A percentile compares a stretch with the other conserved stretches of the same genome.
Evolutionary conservation across 306 rosid genomes (phyloP).

Genomic region (Abrus precatorius): DNA sequence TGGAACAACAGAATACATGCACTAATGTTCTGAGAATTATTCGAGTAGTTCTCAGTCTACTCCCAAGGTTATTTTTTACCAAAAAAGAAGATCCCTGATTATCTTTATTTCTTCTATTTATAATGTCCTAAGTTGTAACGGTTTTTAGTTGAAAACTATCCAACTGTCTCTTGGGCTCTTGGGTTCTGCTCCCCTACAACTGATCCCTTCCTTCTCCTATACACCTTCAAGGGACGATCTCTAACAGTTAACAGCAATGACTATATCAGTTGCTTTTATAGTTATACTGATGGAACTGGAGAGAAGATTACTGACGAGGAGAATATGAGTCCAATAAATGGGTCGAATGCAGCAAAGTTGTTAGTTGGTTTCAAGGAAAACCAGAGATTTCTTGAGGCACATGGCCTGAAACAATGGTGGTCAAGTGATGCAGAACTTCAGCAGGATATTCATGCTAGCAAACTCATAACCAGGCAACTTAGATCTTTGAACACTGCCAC

Average conservation of each 20-base stretch:
- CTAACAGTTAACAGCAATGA: conserved; percentile 49
- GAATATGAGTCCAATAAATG: conserved; percentile 25
- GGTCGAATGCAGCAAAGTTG: conserved; percentile 33
- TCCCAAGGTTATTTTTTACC: no score
- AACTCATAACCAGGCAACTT: conserved; percentile 52
- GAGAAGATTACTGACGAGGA: conserved; percentile 18
- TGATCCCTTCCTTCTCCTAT: no score
- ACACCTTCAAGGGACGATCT: no score
- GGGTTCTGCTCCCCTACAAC: no score
- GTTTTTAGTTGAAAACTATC: no score
- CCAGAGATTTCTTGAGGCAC: conserved; percentile 50
- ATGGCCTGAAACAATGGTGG: conserved; percentile 50
- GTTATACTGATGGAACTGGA: conserved; percentile 45
- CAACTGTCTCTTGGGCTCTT: no score
- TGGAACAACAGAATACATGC: no score
- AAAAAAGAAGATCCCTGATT: no score
- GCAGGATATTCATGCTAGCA: conserved; percentile 12
- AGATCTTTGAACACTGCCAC: conserved; percentile 42
- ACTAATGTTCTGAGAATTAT: no score
- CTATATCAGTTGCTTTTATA: conserved; percentile 42
- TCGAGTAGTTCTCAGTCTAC: no score
- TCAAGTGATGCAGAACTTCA: conserved; percentile 44
- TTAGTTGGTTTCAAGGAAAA: conserved; percentile 40
- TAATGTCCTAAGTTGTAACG: no score
- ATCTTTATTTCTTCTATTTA: no score